These are phyloP conservation scores for Carpinus viminea DNA, from an alignment of 306 rosid genomes.

Conservation along the genomic window DNA sequence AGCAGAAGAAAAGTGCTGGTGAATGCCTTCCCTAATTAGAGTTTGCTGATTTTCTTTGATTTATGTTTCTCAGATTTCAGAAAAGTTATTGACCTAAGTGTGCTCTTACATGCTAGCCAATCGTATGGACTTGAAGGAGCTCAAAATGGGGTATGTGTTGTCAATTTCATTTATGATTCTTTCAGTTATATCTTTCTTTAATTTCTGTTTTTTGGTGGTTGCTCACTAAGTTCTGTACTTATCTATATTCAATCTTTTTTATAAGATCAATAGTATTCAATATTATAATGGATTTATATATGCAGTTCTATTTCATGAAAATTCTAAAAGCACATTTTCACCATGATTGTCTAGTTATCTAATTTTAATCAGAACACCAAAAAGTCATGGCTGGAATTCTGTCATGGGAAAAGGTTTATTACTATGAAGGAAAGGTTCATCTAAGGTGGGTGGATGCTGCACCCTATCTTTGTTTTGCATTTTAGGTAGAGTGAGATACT, in stretches of 20 bases:
- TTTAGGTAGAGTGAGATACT: conserved; percentile 11
- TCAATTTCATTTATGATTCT: conserved; percentile 17
- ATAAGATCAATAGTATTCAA: background rate
- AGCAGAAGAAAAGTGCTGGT: conserved; percentile 99
- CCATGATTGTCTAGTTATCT: background rate
- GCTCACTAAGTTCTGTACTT: conserved; percentile 3
- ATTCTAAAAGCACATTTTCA: background rate
- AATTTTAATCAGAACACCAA: background rate
- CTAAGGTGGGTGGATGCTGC: background rate
- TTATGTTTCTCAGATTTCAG: conserved; percentile 32
- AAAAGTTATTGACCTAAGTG: conserved; percentile 46
- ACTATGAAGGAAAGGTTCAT: conserved; percentile 7
- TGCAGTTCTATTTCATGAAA: background rate
- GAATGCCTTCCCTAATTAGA: conserved; percentile 39
- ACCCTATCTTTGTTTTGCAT: background rate
- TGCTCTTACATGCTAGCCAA: conserved; percentile 68
- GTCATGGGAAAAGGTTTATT: background rate
- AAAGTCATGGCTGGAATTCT: conserved; percentile 1
- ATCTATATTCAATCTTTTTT: no score
- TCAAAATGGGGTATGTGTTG: conserved; percentile 88
- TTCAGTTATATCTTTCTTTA: conserved; percentile 14
- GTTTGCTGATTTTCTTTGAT: conserved; percentile 33
- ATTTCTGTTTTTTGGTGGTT: conserved; percentile 11
- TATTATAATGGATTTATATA: background rate
- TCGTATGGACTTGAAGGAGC: conserved; percentile 98